Conservation (phyloP, 2,329 filamentous ascomycete species). For the Claviceps maximensis region DNA sequence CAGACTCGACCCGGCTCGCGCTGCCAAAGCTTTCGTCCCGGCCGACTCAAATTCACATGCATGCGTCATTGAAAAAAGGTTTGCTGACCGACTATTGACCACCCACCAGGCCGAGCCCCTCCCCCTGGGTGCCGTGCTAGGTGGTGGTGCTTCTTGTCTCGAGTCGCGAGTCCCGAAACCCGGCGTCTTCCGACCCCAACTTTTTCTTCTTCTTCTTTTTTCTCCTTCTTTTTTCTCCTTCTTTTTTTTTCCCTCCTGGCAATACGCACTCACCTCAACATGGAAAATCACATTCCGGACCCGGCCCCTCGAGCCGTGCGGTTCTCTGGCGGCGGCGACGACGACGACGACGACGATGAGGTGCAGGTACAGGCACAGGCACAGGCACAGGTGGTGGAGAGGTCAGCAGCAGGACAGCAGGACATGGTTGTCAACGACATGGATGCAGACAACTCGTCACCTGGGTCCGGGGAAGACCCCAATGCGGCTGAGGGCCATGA, state of each 20-base stretch:
- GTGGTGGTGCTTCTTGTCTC: neutral
- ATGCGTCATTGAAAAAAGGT: neutral
- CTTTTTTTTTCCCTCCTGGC: neutral
- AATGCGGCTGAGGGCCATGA: conserved; percentile 37
- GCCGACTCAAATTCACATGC: neutral
- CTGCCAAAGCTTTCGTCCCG: neutral
- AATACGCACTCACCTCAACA: neutral
- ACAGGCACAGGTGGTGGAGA: conserved; percentile 27
- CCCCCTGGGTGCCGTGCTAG: conserved; percentile 1
- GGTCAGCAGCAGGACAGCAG: conserved; percentile 25
- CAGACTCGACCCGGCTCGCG: neutral
- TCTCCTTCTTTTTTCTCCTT: too few relatives aligned
- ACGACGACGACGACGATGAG: conserved; percentile 34
- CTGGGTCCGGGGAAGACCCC: conserved; percentile 23
- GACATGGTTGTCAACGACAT: conserved; percentile 14
- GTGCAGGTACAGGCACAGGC: too few relatives aligned
- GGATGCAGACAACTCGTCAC: conserved; percentile 15
- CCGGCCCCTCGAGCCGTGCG: conserved; percentile 42
- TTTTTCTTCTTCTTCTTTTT: neutral
- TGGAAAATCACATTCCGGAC: conserved; percentile 25
- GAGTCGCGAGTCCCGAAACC: neutral
- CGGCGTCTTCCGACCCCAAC: neutral
- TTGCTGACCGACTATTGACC: conserved; percentile 3
- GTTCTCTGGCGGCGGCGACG: conserved; percentile 38
- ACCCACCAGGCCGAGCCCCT: conserved; percentile 5